Conservation (phyloP, 768 basidiomycete species). For the Leccinum subgranulosum region DNA sequence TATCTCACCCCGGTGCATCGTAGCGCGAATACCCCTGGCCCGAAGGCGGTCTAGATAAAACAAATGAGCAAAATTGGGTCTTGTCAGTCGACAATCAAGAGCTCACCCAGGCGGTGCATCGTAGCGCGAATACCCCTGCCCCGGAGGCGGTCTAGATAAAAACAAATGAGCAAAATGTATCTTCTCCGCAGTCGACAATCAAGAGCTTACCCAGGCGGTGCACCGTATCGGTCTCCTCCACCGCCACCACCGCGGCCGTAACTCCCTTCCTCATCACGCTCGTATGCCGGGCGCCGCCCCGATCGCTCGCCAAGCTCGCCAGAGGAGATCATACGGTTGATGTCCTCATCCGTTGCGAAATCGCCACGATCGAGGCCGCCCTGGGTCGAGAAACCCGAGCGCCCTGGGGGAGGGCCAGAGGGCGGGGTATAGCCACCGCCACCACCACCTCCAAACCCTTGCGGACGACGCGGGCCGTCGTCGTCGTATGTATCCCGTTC, state of each 20-base stretch:
- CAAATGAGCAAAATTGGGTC: too few relatives aligned
- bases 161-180: background rate
- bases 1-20: slow-evolving; percentile 15
- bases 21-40: slow-evolving; percentile 7
- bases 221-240: background rate
- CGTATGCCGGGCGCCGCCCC: background rate
- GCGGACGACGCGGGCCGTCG: background rate
- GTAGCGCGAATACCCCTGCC: slow-evolving; percentile 7
- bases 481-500: background rate
- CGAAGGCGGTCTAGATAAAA: background rate
- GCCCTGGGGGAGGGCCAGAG: slow-evolving; percentile 1
- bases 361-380: slow-evolving; percentile 22
- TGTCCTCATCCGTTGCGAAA: slow-evolving; percentile 29
- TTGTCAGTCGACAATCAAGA: too few relatives aligned
- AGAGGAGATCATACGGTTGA: slow-evolving; percentile 16
- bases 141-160: background rate
- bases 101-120: slow-evolving; percentile 19
- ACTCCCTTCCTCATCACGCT: background rate
- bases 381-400: background rate
- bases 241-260: background rate
- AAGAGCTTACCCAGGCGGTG: slow-evolving; percentile 13
- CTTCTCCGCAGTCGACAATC: background rate
- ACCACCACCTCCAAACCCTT: background rate
- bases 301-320: slow-evolving; percentile 9
- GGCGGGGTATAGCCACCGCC: background rate